Conservation (phyloP, 2,329 filamentous ascomycete genomes). For the Aspergillus tanneri region DNA sequence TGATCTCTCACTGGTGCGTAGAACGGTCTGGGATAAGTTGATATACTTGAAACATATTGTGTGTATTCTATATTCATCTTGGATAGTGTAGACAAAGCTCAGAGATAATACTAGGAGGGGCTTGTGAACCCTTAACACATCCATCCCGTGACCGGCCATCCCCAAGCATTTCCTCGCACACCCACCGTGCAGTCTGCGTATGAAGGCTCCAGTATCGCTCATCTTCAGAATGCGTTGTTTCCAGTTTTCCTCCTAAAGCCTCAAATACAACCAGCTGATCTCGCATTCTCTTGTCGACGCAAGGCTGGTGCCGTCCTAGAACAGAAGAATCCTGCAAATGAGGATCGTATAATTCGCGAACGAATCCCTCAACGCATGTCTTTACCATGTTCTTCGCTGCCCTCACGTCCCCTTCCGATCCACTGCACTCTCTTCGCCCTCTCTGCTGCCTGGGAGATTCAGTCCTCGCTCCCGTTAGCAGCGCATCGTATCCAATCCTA, state of each 20-base stretch:
- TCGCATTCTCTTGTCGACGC: slow-evolving; percentile 56
- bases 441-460: slow-evolving; percentile 8
- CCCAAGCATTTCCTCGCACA: slow-evolving; percentile 40
- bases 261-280: slow-evolving; percentile 63
- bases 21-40: too few species aligned
- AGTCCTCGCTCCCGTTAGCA: slow-evolving; percentile 39
- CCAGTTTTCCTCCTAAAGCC: slow-evolving; percentile 46
- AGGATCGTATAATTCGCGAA: slow-evolving; percentile 45
- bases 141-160: too few species aligned
- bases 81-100: too few species aligned
- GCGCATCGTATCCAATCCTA: slow-evolving; percentile 52
- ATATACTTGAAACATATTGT: too few species aligned
- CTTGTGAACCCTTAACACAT: too few species aligned
- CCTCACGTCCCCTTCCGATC: slow-evolving; percentile 11
- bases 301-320: slow-evolving; percentile 31
- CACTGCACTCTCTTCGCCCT: not conserved
- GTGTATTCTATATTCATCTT: too few species aligned
- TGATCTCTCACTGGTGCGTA: too few species aligned
- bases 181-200: slow-evolving; percentile 47
- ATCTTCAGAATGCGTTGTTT: slow-evolving; percentile 23
- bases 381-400: slow-evolving; percentile 41
- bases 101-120: too few species aligned
- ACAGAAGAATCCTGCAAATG: slow-evolving; percentile 18
- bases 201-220: slow-evolving; percentile 40
- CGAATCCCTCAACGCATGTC: slow-evolving; percentile 46